These are phyloP conservation scores for Lachancea dasiensis DNA, from an alignment of 805 yeast species.

Conservation along the genomic window DNA sequence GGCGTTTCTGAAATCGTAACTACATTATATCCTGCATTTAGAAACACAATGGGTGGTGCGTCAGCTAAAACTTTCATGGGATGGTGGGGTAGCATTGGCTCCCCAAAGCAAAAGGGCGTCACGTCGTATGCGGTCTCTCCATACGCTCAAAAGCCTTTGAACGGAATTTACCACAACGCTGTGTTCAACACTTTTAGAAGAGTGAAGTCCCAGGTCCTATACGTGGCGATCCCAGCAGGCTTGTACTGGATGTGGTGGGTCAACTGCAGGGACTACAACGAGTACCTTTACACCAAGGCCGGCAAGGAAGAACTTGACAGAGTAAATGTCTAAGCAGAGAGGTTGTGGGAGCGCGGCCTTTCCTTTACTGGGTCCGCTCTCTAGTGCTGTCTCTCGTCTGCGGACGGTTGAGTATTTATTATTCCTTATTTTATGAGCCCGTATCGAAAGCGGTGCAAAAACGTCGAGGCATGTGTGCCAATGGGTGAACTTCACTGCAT, in stretches of 20 bases:
- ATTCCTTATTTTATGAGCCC: background rate
- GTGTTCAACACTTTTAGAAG: slow-evolving; percentile 93
- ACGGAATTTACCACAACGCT: slow-evolving; percentile 79
- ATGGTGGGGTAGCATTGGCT: slow-evolving; percentile 94
- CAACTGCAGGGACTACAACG: slow-evolving; percentile 83
- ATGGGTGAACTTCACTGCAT: too few species aligned
- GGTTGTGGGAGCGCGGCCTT: background rate
- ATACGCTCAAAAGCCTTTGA: slow-evolving; percentile 86
- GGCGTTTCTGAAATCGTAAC: too few species aligned
- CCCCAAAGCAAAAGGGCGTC: slow-evolving; percentile 80
- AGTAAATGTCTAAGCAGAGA: slow-evolving; percentile 34
- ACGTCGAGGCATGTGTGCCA: background rate
- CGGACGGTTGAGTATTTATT: background rate
- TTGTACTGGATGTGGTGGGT: slow-evolving; percentile 85
- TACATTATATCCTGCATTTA: background rate
- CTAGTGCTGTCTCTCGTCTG: too few species aligned
- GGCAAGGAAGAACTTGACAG: slow-evolving; percentile 92
- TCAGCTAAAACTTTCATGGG: slow-evolving; percentile 81
- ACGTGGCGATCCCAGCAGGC: slow-evolving; percentile 68
- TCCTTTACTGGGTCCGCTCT: too few species aligned
- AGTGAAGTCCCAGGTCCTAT: slow-evolving; percentile 77
- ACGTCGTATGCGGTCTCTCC: slow-evolving; percentile 90
- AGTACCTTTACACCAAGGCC: slow-evolving; percentile 91
- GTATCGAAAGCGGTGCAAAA: background rate
- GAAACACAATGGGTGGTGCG: slow-evolving; percentile 65